Base-by-base conservation (phyloP, 345 rosid genomes). In the Noccaea bulbosa region DNA sequence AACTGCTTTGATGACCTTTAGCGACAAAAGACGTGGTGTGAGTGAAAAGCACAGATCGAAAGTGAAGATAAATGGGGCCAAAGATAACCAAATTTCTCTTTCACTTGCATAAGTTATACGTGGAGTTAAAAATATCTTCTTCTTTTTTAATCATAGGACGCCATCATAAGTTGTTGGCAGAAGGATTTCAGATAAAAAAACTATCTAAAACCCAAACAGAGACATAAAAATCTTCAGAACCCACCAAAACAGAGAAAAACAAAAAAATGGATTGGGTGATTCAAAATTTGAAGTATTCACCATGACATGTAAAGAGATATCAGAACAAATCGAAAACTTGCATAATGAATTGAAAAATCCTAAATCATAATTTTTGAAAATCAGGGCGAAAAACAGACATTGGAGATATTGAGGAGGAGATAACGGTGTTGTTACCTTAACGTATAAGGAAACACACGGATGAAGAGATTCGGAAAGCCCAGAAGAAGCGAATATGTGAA, bases 21-120 rank as follows among this genome's bases (percentile, higher is more conserved):
- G 62, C 3, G 62, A 67, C 37, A 52, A 60, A 43, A 66, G 32
- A 54, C 44, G 56, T 67, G 78, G 72, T 50, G 68, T 65, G 59
- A 47, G 56, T 22, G 8, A 17, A 44, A 45, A 62, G 62, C 46
- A 62, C 5, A 62, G 35, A 56, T 15, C 7, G n/a, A n/a, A n/a
- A n/a, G n/a, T n/a, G 62, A 37, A 62, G 37, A 62, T 47, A 69
- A 60, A 69, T 67, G 52, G 44, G 65, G 11, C 52, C 66, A 62
- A 62, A 54, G 38, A 55, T 47, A 53, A 74, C 38, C 9, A 60
- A 51, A 24, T 24, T 24, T 24, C 27, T 24, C 3, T 11, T 44
- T 4, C 51, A 59, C 33, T 22, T 8, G 50, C 67, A 73, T 37
- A 59, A 59, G 40, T 60, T 50, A 66, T 40, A 50, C 4, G 46